Evolutionary conservation across 306 rosid genomes (phyloP).

Genomic region (Alnus glutinosa): DNA sequence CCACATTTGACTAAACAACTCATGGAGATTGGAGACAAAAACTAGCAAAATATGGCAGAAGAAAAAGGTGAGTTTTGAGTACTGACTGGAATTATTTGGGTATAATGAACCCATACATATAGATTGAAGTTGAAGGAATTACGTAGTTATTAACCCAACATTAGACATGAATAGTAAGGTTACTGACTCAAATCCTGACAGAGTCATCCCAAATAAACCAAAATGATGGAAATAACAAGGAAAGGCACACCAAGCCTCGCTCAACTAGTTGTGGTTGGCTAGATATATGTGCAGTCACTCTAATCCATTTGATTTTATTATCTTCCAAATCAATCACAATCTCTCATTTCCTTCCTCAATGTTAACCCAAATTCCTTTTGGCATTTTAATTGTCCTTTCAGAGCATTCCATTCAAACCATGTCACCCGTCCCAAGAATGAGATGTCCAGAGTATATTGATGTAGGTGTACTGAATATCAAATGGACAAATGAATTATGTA

Average conservation of each 20-base stretch:
- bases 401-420: neutral
- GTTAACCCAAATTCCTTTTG: neutral
- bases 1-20: constrained; percentile 9
- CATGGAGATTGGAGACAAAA: neutral
- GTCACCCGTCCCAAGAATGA: neutral
- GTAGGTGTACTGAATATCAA: neutral
- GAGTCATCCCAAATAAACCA: neutral
- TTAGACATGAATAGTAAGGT: neutral
- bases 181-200: neutral
- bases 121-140: constrained; percentile 13
- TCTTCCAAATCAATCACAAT: neutral
- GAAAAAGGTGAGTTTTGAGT: neutral
- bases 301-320: neutral
- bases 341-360: neutral
- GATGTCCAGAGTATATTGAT: neutral
- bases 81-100: constrained; percentile 1
- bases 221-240: neutral
- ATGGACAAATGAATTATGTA: neutral
- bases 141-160: neutral
- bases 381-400: constrained; percentile 3
- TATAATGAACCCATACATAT: constrained; percentile 7
- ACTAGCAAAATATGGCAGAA: neutral
- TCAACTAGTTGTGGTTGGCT: neutral
- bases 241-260: neutral
- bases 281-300: neutral